Base-by-base conservation (phyloP, 176 grass and related monocot species). In the Oryza coarctata region DNA sequence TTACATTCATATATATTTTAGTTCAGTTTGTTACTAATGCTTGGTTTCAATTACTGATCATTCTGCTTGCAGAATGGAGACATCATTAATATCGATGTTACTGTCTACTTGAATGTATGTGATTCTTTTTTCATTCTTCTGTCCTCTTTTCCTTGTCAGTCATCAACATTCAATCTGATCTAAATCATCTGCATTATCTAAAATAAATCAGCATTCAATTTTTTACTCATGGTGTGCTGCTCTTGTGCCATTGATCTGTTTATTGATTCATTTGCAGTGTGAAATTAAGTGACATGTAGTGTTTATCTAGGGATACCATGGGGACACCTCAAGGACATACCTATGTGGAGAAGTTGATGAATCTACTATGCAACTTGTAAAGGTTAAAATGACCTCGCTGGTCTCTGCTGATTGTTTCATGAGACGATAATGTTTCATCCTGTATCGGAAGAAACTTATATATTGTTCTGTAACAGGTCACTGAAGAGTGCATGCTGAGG, bases 251-350 rank as follows among this genome's bases (percentile, higher is more conserved):
- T 63, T 40, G 36, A 72, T 9, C n/a, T 65, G 62, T 10, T 67
- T 63, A 73, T 36, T 17, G 14, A 14, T 44, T 39, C 44, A 26
- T 18, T 26, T 60, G 1, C 0, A 1, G 15, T 47, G 33, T 52
- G 49, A 55, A 55, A 20, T 55, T 55, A 68, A 44, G 76, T 80
- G 64, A 71, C 61, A 74, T 78, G 76, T 7, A 39, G 20, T 22
- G 70, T 84, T 88, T 36, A 67, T 84, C 9, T 84, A 98, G 95
- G 95, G 95, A 10, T 98, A 91, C 40, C 95, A 98, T 39, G 95
- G 90, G 52, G 95, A 98, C 83, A 95, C 95, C 66, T 98, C 95
- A 66, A 95, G 87, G 86, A 98, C 95, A 78, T 93, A 93, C 79
- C 74, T 95, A 2, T 90, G 93, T 62, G 95, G 95, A 85, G 89